Percentiles rank a stretch among this genome's conserved stretches.
phyloP scores from a whole-genome alignment of 352 stramenopile genomes.

The Globisporangium solare region DNA sequence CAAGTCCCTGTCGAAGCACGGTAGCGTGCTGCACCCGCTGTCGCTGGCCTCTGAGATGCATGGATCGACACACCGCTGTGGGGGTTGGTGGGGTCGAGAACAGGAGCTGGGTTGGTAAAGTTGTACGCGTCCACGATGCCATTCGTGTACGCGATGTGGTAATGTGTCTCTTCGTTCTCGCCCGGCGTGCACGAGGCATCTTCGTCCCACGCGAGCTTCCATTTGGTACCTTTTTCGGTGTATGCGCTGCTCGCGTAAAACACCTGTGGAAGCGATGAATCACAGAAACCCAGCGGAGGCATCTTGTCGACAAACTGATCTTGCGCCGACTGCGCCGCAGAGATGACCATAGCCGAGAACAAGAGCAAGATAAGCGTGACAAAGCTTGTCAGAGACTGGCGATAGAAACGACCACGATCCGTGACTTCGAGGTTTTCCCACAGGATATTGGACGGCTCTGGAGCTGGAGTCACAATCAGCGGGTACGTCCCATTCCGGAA shows the following conservation, averaged over 20 bases:
- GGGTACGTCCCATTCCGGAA: slow-evolving; percentile 50
- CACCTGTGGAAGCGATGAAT: slow-evolving; percentile 40
- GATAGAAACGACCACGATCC: slow-evolving; percentile 41
- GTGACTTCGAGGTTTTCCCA: slow-evolving; percentile 86
- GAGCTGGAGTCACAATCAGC: slow-evolving; percentile 46
- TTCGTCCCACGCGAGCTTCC: slow-evolving; percentile 49
- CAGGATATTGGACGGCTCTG: slow-evolving; percentile 83
- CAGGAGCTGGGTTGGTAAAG: slow-evolving; percentile 12
- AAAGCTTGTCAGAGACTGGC: slow-evolving; percentile 61
- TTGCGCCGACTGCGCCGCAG: slow-evolving; percentile 65
- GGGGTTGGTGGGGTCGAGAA: slow-evolving; percentile 4
- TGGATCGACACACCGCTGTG: slow-evolving; percentile 43
- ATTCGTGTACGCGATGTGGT: slow-evolving; percentile 61
- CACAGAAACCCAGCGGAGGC: slow-evolving; percentile 48
- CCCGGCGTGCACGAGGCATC: slow-evolving; percentile 40
- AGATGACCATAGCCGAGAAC: slow-evolving; percentile 71
- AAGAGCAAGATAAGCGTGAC: slow-evolving; percentile 72
- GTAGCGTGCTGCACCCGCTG: slow-evolving; percentile 47
- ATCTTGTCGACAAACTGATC: slow-evolving; percentile 66
- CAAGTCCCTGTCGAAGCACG: slow-evolving; percentile 50
- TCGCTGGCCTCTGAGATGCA: slow-evolving; percentile 55
- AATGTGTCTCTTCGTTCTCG: slow-evolving; percentile 22
- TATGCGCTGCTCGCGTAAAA: slow-evolving; percentile 51
- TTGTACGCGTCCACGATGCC: slow-evolving; percentile 39
- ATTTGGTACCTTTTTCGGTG: slow-evolving; percentile 14